phyloP scores from a whole-genome alignment of 2,329 filamentous ascomycete genomes.

The Botrytis tulipae region DNA sequence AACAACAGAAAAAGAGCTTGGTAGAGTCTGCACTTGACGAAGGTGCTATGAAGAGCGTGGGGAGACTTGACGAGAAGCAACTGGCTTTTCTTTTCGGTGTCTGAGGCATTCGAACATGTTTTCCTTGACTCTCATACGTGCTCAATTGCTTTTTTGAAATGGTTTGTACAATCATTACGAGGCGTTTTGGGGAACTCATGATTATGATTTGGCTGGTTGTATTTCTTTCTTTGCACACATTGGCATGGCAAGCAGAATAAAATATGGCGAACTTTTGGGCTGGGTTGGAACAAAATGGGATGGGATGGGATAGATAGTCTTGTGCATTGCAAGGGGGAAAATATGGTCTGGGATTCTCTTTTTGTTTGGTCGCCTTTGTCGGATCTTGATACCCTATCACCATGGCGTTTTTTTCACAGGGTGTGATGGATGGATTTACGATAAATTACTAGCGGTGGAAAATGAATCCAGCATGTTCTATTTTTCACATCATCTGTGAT shows the following conservation, averaged over 20 bases:
- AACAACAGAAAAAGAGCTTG: conserved; percentile 73
- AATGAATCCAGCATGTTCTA: background rate
- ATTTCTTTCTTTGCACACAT: background rate
- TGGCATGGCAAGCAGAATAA: background rate
- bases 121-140: background rate
- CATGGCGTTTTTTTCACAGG: conserved; percentile 1
- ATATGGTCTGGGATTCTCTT: background rate
- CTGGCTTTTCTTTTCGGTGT: conserved; percentile 36
- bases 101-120: background rate
- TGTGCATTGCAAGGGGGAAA: background rate
- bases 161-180: background rate
- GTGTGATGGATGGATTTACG: background rate
- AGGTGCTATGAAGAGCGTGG: conserved; percentile 62
- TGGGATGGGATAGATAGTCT: background rate
- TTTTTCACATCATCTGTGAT: background rate
- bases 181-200: conserved; percentile 7
- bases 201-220: background rate
- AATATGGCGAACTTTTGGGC: background rate
- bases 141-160: background rate
- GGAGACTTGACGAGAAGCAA: conserved; percentile 51
- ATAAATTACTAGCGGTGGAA: background rate
- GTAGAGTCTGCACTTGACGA: conserved; percentile 81
- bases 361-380: background rate
- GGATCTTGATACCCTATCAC: background rate
- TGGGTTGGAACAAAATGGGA: background rate